Evolutionary conservation across 306 rosid species (phyloP).

Genomic region (Hippophae gyantsensis): DNA sequence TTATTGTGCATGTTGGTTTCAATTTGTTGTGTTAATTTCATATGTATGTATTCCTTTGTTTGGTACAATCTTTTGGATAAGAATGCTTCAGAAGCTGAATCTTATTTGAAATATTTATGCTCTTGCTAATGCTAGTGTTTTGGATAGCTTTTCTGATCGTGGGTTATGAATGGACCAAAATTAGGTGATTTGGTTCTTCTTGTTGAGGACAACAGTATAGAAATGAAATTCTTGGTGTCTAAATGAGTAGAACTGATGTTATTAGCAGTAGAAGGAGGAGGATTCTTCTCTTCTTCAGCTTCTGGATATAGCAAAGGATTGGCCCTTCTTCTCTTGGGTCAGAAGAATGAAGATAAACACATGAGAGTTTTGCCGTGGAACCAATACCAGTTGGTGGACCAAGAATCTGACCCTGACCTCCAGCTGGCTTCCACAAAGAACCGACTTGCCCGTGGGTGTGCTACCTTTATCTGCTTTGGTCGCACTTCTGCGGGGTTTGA

Average conservation of each 20-base stretch:
- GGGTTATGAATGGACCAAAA: conserved; percentile 21
- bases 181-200: conserved; percentile 41
- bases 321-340: conserved; percentile 90
- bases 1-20: not conserved
- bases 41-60: not conserved
- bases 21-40: too few species aligned
- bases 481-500: conserved; percentile 83
- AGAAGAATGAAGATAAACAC: conserved; percentile 85
- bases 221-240: conserved; percentile 41
- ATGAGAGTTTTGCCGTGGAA: conserved; percentile 98
- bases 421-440: conserved; percentile 96
- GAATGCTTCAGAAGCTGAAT: conserved; percentile 1
- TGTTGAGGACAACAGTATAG: conserved; percentile 28
- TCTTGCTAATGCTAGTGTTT: conserved; percentile 2
- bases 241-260: conserved; percentile 95
- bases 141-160: conserved; percentile 1
- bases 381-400: conserved; percentile 95
- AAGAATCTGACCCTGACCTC: conserved; percentile 79
- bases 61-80: too few species aligned
- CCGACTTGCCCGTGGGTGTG: conserved; percentile 69
- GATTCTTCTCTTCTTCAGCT: conserved; percentile 97
- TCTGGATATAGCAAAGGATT: conserved; percentile 95
- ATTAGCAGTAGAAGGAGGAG: conserved; percentile 97
- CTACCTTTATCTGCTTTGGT: conserved; percentile 92
- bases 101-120: not conserved